Percentiles rank a stretch among this genome's conserved stretches.
Evolutionary conservation across 768 basidiomycete genomes (phyloP).

Genomic region (Mycena capillaripes): DNA sequence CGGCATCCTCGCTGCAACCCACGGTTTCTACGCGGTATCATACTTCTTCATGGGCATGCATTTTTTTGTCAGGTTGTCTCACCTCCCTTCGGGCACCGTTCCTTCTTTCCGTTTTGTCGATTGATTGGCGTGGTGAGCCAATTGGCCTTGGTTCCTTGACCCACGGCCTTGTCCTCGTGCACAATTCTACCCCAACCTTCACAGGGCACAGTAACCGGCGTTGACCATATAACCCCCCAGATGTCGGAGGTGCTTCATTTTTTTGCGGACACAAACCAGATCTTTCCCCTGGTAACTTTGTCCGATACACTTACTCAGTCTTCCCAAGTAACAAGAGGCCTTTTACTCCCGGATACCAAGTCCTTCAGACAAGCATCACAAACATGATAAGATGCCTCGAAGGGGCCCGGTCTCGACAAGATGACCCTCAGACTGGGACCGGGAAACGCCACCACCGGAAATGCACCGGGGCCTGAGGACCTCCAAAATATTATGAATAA

Average conservation of each 20-base stretch:
- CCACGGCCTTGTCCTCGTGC: background rate
- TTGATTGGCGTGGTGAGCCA: no score
- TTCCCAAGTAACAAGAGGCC: background rate
- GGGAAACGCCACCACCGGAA: background rate
- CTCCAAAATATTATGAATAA: background rate
- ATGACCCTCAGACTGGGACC: background rate
- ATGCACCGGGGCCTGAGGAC: background rate
- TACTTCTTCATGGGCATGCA: background rate
- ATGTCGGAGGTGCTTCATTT: background rate
- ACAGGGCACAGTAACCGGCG: no score
- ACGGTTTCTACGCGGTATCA: background rate
- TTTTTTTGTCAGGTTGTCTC: no score
- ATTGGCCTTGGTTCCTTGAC: background rate
- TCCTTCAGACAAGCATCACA: background rate
- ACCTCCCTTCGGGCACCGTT: no score
- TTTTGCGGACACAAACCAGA: background rate
- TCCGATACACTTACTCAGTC: background rate
- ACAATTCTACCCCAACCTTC: background rate
- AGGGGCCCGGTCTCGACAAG: background rate
- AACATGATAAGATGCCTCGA: background rate
- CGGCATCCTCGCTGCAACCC: no score
- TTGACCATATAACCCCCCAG: no score
- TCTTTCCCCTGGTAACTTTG: background rate
- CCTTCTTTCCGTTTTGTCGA: no score
- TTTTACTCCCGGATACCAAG: background rate